Evolutionary conservation across 805 yeast genomes (phyloP), one percentile per base, ranked within the genome.

Genomic region (Candida suzukii): DNA sequence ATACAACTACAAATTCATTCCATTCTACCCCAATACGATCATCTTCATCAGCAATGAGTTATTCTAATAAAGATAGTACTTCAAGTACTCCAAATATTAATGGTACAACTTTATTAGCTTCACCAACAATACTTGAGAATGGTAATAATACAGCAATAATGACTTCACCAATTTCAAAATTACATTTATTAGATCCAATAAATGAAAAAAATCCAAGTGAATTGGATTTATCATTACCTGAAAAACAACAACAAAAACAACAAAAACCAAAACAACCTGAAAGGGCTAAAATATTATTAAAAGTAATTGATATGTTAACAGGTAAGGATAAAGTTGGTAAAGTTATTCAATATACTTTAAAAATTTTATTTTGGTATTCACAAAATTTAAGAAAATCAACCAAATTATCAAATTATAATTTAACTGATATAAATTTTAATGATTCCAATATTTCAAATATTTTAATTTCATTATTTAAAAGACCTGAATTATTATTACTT

Each of bases 301-400:
- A 67, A 27, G 59, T 81, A 56, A 55, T 80, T 40, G 73, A 73
- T 39, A 70, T 71, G 37, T 55, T 83, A 22, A 70, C 76, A 2
- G 91, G 91, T 38, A 83, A 83, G 55, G 93, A 83, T 52, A 80
- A 81, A 53, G 44, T 81, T 46, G 83, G 85, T 20, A 83, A 83
- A 49, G 64, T 78, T 10, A 64, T 77, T 21, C 82, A 79, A 51
- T 81, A 81, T 53, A 56, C 73, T 0, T 55, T 83, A 33, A 73
- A 83, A 42, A 54, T 83, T 17, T 52, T 80, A 31, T 61, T 71
- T 19, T 56, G 66, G 38, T 74, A 76, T 49, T 64, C 80, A 17
- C 51, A 64, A n/a, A 61, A 64, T 22, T 54, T 73, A 11, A 57
- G 67, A 45, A 52, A 60, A 28, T 57, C 51, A 2, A 29, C 34